These are phyloP conservation scores for Macrophomina tecta DNA, from an alignment of 2,329 filamentous ascomycete genomes.

Conservation along the genomic window DNA sequence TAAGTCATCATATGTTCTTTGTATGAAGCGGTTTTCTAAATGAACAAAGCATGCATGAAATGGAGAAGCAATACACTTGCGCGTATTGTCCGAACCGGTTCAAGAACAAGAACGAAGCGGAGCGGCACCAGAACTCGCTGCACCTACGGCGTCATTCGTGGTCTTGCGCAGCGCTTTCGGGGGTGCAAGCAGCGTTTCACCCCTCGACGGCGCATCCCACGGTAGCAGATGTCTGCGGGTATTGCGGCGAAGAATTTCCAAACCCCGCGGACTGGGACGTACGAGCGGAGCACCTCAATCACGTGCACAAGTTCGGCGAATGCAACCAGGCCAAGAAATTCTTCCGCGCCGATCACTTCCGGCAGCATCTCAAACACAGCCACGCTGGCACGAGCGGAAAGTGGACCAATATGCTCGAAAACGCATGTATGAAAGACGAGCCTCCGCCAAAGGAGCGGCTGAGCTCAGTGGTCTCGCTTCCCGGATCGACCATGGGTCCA, in stretches of 20 bases:
- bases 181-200: conserved; percentile 82
- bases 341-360: conserved; percentile 95
- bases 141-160: conserved; percentile 93
- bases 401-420: conserved; percentile 98
- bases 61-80: conserved; percentile 96
- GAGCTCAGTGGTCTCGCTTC: conserved; percentile 40
- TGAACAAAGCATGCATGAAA: conserved; percentile 74
- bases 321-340: conserved; percentile 99
- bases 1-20: conserved; percentile 53
- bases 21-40: conserved; percentile 21
- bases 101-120: conserved; percentile 98
- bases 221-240: conserved; percentile 82
- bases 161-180: conserved; percentile 86
- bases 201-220: conserved; percentile 69
- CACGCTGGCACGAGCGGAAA: conserved; percentile 96
- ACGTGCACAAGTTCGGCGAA: conserved; percentile 94
- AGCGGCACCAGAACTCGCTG: conserved; percentile 93
- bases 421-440: conserved; percentile 94
- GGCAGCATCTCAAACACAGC: conserved; percentile 97
- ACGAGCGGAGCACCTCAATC: conserved; percentile 84
- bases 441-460: conserved; percentile 59
- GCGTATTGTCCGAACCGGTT: conserved; percentile 92
- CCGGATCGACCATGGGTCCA: conserved; percentile 35
- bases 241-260: conserved; percentile 91
- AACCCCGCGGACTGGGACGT: conserved; percentile 89